Conservation (phyloP, 202 grass and related monocot species). For the Musa balbisiana region DNA sequence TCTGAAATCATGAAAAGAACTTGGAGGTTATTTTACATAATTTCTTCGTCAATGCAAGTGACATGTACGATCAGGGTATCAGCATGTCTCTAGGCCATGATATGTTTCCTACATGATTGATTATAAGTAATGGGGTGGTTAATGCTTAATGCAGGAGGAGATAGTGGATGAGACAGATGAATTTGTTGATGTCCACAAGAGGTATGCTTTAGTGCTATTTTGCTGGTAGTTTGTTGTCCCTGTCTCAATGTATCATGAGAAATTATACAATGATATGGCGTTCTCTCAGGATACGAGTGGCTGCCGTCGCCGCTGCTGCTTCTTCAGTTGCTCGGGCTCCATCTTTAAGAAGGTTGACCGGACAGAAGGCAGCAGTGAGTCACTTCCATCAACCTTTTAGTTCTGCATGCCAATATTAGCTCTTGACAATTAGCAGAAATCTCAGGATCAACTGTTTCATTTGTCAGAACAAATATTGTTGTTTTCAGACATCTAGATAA, state of each 20-base stretch:
- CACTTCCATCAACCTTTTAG: conserved; percentile 10
- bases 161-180: conserved; percentile 98
- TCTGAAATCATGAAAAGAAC: too few relatives aligned
- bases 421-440: neutral
- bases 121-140: neutral
- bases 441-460: conserved; percentile 1
- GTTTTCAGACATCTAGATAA: too few relatives aligned
- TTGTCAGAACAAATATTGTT: too few relatives aligned
- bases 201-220: conserved; percentile 28
- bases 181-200: conserved; percentile 99
- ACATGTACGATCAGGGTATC: neutral
- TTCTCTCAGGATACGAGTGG: conserved; percentile 70
- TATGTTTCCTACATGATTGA: conserved; percentile 3
- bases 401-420: neutral
- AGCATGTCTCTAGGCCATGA: neutral
- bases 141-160: conserved; percentile 55
- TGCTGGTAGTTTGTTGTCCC: conserved; percentile 3
- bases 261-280: conserved; percentile 16
- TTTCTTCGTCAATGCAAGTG: neutral
- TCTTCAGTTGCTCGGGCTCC: conserved; percentile 90
- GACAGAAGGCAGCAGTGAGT: conserved; percentile 74
- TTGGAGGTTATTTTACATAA: too few relatives aligned
- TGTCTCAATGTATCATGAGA: conserved; percentile 1
- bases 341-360: conserved; percentile 66
- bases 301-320: conserved; percentile 65